A percentile compares a stretch with the other conserved stretches of the same genome.
phyloP scores from a whole-genome alignment of 129 eudicot species.

The Artemisia annua region DNA sequence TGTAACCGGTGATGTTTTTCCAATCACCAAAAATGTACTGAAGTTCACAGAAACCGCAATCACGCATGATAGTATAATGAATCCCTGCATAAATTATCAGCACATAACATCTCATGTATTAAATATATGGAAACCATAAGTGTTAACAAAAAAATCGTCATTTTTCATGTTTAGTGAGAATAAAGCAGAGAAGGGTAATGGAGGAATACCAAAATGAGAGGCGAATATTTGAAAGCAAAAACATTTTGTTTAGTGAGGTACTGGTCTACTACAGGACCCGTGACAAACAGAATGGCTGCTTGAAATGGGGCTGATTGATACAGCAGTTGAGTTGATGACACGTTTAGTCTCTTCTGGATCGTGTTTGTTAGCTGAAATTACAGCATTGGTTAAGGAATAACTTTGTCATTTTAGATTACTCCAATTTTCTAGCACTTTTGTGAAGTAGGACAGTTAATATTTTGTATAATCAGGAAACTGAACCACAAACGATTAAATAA shows the following conservation, averaged over 20 bases:
- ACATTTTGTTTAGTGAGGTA: conserved; percentile 80
- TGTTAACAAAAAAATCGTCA: neutral
- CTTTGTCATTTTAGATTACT: conserved; percentile 1
- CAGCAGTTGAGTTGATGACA: conserved; percentile 90
- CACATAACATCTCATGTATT: conserved; percentile 4
- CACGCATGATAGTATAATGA: conserved; percentile 79
- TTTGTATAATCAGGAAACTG: neutral
- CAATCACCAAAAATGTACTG: conserved; percentile 94
- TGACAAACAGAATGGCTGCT: conserved; percentile 81
- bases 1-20: conserved; percentile 98
- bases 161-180: conserved; percentile 1
- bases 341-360: conserved; percentile 87
- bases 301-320: conserved; percentile 98
- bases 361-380: conserved; percentile 85
- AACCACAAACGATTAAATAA: neutral
- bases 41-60: conserved; percentile 97
- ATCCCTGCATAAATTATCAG: conserved; percentile 50
- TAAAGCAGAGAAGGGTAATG: conserved; percentile 3
- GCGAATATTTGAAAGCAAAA: conserved; percentile 80
- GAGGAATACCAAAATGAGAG: conserved; percentile 64
- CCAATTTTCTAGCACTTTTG: conserved; percentile 8
- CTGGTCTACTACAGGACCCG: conserved; percentile 88
- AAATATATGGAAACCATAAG: neutral
- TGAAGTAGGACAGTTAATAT: neutral
- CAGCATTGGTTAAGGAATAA: conserved; percentile 25